Conservation (phyloP, 1,139 yeast species). For the Suhomyces terraborum region DNA sequence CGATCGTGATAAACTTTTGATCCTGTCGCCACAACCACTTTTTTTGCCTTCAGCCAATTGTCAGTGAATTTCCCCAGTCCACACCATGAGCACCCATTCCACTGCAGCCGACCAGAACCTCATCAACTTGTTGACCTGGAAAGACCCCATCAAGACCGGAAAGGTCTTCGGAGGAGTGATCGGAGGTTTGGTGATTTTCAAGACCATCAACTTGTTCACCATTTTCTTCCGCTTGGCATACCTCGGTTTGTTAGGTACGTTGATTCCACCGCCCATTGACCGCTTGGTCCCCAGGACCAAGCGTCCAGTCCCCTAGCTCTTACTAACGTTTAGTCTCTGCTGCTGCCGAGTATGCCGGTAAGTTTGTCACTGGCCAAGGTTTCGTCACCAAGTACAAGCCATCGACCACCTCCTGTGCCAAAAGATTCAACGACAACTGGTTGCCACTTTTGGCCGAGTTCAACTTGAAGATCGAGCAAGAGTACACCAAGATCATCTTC, state of each 20-base stretch:
- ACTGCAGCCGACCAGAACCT: slow-evolving; percentile 13
- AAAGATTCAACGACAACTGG: slow-evolving; percentile 41
- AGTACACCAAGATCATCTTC: slow-evolving; percentile 61
- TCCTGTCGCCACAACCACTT: slow-evolving; percentile 5
- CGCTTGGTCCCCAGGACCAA: too few relatives aligned
- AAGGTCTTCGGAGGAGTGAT: slow-evolving; percentile 71
- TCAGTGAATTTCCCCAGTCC: slow-evolving; percentile 12
- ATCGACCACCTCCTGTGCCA: slow-evolving; percentile 38
- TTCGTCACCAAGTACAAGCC: slow-evolving; percentile 70
- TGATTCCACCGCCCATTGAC: slow-evolving; percentile 10
- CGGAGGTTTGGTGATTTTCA: slow-evolving; percentile 59
- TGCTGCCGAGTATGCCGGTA: slow-evolving; percentile 68
- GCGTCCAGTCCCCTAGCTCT: too few relatives aligned
- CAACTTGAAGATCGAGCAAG: slow-evolving; percentile 46
- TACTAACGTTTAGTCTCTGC: slow-evolving; percentile 51
- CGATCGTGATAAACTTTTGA: slow-evolving; percentile 7
- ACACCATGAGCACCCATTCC: slow-evolving; percentile 17
- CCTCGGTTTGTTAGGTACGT: slow-evolving; percentile 49
- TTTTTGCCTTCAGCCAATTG: slow-evolving; percentile 2
- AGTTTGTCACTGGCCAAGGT: slow-evolving; percentile 68
- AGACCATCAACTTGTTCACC: slow-evolving; percentile 70
- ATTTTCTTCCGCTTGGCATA: slow-evolving; percentile 59
- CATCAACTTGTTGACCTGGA: slow-evolving; percentile 68
- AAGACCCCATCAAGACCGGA: slow-evolving; percentile 76
- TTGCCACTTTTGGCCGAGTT: slow-evolving; percentile 49